A percentile compares a stretch with the other conserved stretches of the same genome.
phyloP scores from a whole-genome alignment of 768 basidiomycete genomes.

The Holtermannia corniformis region DNA sequence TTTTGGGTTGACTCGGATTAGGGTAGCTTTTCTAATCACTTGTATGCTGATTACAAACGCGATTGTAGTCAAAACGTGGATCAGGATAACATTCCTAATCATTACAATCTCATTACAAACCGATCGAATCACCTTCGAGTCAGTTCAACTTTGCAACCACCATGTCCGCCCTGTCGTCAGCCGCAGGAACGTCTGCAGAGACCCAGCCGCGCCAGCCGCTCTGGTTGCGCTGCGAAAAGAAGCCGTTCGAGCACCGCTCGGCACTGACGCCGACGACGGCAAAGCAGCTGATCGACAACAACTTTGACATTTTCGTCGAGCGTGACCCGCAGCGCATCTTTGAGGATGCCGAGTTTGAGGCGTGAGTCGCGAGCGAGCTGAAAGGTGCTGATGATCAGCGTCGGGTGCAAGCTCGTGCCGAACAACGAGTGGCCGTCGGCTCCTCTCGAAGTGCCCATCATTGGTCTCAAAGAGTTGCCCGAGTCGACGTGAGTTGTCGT shows the following conservation, averaged over 20 bases:
- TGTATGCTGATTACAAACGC: not conserved
- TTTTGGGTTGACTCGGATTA: not conserved
- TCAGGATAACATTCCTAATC: not conserved
- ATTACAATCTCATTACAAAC: not conserved
- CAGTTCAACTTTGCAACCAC: not conserved
- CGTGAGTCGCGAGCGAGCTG: slow-evolving; percentile 49
- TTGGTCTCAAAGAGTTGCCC: slow-evolving; percentile 94
- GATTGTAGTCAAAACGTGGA: not conserved
- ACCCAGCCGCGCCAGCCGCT: slow-evolving; percentile 45
- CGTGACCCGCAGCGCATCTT: slow-evolving; percentile 91
- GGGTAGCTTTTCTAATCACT: not conserved
- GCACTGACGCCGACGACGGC: slow-evolving; percentile 88
- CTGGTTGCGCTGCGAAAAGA: slow-evolving; percentile 97
- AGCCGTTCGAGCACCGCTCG: slow-evolving; percentile 83
- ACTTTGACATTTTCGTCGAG: slow-evolving; percentile 85
- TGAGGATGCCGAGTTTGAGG: slow-evolving; percentile 82
- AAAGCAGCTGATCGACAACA: slow-evolving; percentile 74
- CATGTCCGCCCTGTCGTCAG: slow-evolving; percentile 5
- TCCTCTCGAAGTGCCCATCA: slow-evolving; percentile 63
- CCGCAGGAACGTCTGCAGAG: slow-evolving; percentile 37
- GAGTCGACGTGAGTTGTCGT: slow-evolving; percentile 49
- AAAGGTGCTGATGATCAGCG: slow-evolving; percentile 46
- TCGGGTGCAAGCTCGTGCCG: slow-evolving; percentile 76
- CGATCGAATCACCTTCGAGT: no score
- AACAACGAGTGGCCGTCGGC: slow-evolving; percentile 85